These are phyloP conservation scores for Limnomonas spitsbergensis DNA, from an alignment of 139 green algal species.

Conservation along the genomic window DNA sequence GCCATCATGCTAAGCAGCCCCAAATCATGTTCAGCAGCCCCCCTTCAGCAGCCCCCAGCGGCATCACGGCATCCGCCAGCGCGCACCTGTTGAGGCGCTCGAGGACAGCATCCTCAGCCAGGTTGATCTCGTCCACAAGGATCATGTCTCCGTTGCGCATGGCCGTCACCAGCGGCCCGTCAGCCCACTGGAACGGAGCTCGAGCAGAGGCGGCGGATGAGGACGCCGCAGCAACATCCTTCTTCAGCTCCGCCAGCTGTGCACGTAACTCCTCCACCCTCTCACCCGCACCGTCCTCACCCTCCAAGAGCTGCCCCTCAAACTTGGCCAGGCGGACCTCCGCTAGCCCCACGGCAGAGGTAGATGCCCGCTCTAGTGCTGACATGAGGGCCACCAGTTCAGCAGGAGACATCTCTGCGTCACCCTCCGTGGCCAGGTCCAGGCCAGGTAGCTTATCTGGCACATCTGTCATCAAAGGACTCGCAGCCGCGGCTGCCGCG, in stretches of 20 bases:
- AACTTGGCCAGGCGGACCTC: background rate
- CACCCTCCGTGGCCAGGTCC: background rate
- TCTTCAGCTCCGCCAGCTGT: slow-evolving; percentile 28
- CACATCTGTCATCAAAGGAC: too few species aligned
- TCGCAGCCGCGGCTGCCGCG: slow-evolving; percentile 7
- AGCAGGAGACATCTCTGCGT: background rate
- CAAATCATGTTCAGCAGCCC: too few species aligned
- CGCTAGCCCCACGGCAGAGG: background rate
- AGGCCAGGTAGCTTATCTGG: slow-evolving; percentile 11
- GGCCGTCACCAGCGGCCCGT: slow-evolving; percentile 91
- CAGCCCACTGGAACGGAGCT: slow-evolving; percentile 84
- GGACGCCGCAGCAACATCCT: slow-evolving; percentile 16
- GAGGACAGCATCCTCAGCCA: slow-evolving; percentile 96
- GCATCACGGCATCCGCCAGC: too few species aligned
- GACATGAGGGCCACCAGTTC: background rate
- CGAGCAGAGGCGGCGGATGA: slow-evolving; percentile 46
- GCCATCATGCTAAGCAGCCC: too few species aligned
- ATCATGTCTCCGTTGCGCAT: slow-evolving; percentile 92
- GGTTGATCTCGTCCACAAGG: slow-evolving; percentile 96
- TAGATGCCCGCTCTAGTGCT: background rate
- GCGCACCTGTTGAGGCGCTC: slow-evolving; percentile 91
- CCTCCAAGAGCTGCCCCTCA: background rate
- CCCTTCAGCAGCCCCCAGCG: too few species aligned
- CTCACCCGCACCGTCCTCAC: background rate
- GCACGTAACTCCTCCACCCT: background rate